Conservation (phyloP, 192 early-diverging fungal genomes). For the Coemansia sp. region DNA sequence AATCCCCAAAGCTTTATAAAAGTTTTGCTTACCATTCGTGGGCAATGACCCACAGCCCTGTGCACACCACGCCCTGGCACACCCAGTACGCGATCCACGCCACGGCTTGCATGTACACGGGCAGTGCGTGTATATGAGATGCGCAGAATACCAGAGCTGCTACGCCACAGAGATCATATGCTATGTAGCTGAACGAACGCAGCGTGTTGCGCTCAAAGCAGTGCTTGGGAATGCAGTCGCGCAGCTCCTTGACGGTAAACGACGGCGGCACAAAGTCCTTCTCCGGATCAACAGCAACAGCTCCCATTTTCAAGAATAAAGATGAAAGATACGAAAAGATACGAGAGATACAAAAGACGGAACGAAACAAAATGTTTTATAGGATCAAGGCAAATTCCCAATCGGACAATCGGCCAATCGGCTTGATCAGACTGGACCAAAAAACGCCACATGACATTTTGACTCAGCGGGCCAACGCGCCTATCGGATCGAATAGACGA, state of each 20-base stretch:
- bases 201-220: constrained; percentile 87
- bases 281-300: constrained; percentile 41
- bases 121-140: constrained; percentile 61
- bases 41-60: constrained; percentile 86
- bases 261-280: constrained; percentile 56
- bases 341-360: background rate
- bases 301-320: constrained; percentile 26
- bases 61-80: constrained; percentile 77
- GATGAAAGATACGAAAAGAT: constrained; percentile 8
- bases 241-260: constrained; percentile 90
- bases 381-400: too few species aligned
- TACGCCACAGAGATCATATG: constrained; percentile 71
- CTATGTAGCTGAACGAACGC: constrained; percentile 74
- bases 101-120: constrained; percentile 47
- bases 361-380: too few species aligned
- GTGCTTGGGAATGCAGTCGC: constrained; percentile 84
- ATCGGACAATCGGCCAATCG: too few species aligned
- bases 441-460: too few species aligned
- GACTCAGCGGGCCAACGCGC: too few species aligned
- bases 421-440: too few species aligned
- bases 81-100: constrained; percentile 84
- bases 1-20: background rate
- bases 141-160: constrained; percentile 66
- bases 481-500: too few species aligned
- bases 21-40: constrained; percentile 71